Evolutionary conservation across 1,139 yeast species (phyloP), one percentile per base, ranked within the genome.

Genomic region (Pneumocystis sp.): DNA sequence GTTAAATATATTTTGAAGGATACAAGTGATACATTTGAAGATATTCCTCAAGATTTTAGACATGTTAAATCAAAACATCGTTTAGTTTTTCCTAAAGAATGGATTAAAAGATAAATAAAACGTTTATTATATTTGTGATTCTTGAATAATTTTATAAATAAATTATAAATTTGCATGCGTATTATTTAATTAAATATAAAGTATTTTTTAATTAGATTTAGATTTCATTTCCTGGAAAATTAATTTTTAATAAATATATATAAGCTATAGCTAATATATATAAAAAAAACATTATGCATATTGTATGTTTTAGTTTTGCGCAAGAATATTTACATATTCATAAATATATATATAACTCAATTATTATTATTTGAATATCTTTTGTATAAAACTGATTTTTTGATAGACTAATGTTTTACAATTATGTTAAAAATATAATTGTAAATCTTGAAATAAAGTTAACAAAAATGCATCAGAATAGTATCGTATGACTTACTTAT

Each of bases 41-140:
- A 89, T 72, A 78, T 93, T 59, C 97, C 97, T 42, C 76, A 93
- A 63, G 96, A 90, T 74, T 83, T 81, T 39, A 84, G 96, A 74
- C 93, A 87, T 74, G 79, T 79, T 35, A 77, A 80, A 68, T 73
- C 77, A 56, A 80, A 80, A 69, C 80, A 80, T 73, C 74, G 77
- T 66, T 74, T 76, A 66, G 75, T 76, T 1, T 91, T 89, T 79
- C 97, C 97, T 10, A 84, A 84, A 68, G 83, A 80, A 63, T 93
- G 98, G 98, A 31, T 50, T 25, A 50, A 25, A 50, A 12, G 2
- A 21, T 12, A 3, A 50, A 50, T 12, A 50, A 1, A 25, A 25
- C 25, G 1, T 44, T 8, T 17, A 44, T 44, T 1, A 10, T 3
- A 8, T 19, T 3, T 44, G 7, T 5, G 3, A 8, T 19, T 2